A percentile compares a stretch with the other conserved stretches of the same genome.
Conservation (phyloP, 805 yeast genomes). For the Yarrowia bubula region DNA sequence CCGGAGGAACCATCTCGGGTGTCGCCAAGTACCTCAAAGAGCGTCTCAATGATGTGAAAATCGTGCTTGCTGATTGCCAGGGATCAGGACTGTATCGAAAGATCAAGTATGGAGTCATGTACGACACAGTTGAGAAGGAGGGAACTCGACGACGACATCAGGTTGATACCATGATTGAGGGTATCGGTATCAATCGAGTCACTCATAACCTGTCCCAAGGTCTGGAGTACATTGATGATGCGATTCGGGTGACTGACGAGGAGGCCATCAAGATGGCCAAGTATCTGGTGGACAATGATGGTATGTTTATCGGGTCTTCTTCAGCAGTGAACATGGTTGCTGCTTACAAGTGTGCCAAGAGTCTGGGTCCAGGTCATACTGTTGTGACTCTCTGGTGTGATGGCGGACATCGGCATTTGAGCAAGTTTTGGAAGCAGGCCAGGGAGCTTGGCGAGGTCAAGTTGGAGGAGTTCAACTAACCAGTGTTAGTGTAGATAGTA, state of each 20-base stretch:
- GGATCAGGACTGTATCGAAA: constrained; percentile 90
- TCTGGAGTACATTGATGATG: constrained; percentile 67
- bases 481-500: too few relatives aligned
- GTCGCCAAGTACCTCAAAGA: constrained; percentile 72
- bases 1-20: constrained; percentile 97
- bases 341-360: constrained; percentile 59
- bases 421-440: constrained; percentile 74
- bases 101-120: constrained; percentile 89
- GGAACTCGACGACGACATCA: constrained; percentile 94
- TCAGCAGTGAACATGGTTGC: constrained; percentile 95
- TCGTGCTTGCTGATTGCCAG: constrained; percentile 89
- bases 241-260: constrained; percentile 72
- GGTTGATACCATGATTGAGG: constrained; percentile 92
- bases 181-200: constrained; percentile 85
- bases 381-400: constrained; percentile 90
- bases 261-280: constrained; percentile 90
- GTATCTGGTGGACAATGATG: constrained; percentile 75
- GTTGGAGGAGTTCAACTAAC: background rate
- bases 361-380: constrained; percentile 56
- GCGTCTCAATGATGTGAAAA: constrained; percentile 44
- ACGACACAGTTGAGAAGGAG: constrained; percentile 81
- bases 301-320: constrained; percentile 86
- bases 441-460: background rate
- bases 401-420: constrained; percentile 83
- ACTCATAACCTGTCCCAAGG: constrained; percentile 79